Percentiles rank a stretch among this genome's conserved stretches.
Conservation (phyloP, 768 basidiomycete species). For the Albatrellus ellisii region DNA sequence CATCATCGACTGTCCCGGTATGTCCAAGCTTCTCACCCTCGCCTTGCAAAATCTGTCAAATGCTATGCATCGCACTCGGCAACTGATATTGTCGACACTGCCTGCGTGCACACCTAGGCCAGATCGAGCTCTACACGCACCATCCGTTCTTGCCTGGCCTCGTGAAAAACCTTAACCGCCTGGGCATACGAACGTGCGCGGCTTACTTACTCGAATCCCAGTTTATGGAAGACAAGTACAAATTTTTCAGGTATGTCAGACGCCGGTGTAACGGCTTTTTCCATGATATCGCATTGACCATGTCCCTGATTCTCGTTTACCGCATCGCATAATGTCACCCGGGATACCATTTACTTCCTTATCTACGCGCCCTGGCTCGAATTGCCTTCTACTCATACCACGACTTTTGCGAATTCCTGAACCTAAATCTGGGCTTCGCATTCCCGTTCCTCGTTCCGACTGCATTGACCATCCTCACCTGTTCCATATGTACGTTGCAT, state of each 20-base stretch:
- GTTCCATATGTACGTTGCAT: conserved; percentile 8
- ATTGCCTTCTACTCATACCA: neutral
- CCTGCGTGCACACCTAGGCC: conserved; percentile 36
- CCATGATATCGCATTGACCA: neutral
- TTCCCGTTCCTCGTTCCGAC: neutral
- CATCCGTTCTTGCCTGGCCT: conserved; percentile 92
- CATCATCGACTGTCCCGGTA: conserved; percentile 85
- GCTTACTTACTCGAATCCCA: conserved; percentile 94
- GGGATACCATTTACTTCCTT: neutral
- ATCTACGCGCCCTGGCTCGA: neutral
- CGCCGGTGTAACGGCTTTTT: neutral
- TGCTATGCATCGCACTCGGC: no score
- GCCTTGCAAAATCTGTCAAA: conserved; percentile 1
- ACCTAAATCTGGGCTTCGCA: neutral
- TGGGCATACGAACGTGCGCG: conserved; percentile 80
- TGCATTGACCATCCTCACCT: conserved; percentile 4
- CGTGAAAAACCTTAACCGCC: conserved; percentile 55
- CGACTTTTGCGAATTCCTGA: conserved; percentile 2
- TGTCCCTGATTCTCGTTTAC: neutral
- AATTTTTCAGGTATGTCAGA: conserved; percentile 73
- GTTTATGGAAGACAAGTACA: conserved; percentile 99
- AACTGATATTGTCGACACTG: neutral
- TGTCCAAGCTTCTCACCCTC: conserved; percentile 12
- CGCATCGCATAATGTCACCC: neutral
- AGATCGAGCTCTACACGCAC: conserved; percentile 98